Conservation (phyloP, 2,329 filamentous ascomycete genomes). For the Fusarium sarcochroum region DNA sequence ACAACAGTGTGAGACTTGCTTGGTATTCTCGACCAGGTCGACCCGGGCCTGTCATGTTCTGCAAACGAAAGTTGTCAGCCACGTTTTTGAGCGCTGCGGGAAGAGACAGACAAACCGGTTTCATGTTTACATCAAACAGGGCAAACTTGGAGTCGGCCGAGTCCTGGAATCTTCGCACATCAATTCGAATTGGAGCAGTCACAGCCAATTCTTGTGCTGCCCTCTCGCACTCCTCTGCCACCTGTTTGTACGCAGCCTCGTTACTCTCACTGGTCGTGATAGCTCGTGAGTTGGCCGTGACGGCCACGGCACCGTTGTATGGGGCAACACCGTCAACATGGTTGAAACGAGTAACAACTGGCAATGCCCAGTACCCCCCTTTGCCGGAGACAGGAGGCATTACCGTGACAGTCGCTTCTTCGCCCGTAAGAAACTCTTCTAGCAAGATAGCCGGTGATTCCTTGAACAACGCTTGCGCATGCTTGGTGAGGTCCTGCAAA, state of each 20-base stretch:
- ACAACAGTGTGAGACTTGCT: constrained; percentile 38
- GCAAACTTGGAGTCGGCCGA: constrained; percentile 55
- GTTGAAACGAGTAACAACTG: constrained; percentile 45
- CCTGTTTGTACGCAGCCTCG: constrained; percentile 36
- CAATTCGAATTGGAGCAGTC: constrained; percentile 62
- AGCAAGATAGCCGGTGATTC: constrained; percentile 54
- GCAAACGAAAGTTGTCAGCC: constrained; percentile 19
- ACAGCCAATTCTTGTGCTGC: constrained; percentile 57
- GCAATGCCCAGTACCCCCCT: constrained; percentile 59
- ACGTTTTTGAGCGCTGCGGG: not conserved
- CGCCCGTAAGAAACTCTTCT: constrained; percentile 63
- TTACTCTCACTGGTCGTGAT: constrained; percentile 47
- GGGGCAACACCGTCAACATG: constrained; percentile 36
- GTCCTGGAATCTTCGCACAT: constrained; percentile 57
- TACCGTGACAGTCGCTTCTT: constrained; percentile 66
- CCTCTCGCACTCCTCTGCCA: constrained; percentile 57
- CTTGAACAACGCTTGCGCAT: constrained; percentile 19
- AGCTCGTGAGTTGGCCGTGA: constrained; percentile 58
- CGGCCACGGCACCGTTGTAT: constrained; percentile 41
- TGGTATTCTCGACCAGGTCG: constrained; percentile 37
- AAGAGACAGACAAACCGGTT: constrained; percentile 57
- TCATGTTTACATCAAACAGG: constrained; percentile 67
- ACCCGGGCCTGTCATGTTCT: constrained; percentile 40
- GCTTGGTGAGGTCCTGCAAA: constrained; percentile 21
- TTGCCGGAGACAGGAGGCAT: constrained; percentile 60